Conservation (phyloP, 23 red algal genomes). For the Gracilaria domingensis region DNA sequence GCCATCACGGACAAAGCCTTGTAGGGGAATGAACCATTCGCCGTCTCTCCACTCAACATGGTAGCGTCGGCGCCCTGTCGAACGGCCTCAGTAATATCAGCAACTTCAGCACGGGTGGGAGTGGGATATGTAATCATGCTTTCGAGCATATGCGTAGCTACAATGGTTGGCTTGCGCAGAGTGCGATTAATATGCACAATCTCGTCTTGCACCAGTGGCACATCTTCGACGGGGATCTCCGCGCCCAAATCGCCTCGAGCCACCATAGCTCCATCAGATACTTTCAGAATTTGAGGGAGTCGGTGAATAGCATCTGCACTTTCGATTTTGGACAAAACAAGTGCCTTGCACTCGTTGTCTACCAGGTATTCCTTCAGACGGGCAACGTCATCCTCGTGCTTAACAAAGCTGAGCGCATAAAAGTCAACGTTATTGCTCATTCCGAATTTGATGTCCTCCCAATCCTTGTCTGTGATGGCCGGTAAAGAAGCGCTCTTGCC, state of each 20-base stretch:
- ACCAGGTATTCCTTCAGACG: conserved; percentile 79
- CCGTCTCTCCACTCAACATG: conserved; percentile 98
- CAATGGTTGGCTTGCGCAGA: conserved; percentile 97
- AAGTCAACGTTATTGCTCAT: conserved; percentile 94
- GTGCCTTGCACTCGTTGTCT: conserved; percentile 63
- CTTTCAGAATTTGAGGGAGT: conserved; percentile 88
- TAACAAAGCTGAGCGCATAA: conserved; percentile 98
- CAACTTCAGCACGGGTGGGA: conserved; percentile 96
- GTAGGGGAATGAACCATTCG: conserved; percentile 93
- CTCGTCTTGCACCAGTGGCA: conserved; percentile 95
- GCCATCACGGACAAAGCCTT: conserved; percentile 90
- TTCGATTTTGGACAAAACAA: conserved; percentile 99
- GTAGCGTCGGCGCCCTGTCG: conserved; percentile 97
- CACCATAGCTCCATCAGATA: conserved; percentile 98
- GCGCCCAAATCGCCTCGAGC: conserved; percentile 98
- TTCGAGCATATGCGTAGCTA: conserved; percentile 99
- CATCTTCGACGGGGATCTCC: conserved; percentile 98
- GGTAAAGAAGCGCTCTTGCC: conserved; percentile 97
- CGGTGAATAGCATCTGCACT: conserved; percentile 89
- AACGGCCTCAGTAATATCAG: conserved; percentile 95
- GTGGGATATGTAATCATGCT: conserved; percentile 98
- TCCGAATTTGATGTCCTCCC: conserved; percentile 98
- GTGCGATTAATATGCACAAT: conserved; percentile 94
- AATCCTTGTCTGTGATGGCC: conserved; percentile 99
- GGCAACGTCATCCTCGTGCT: conserved; percentile 95